Evolutionary conservation across 495 filamentous ascomycete species (phyloP), one percentile per base, ranked within the genome.

Genomic region (Durotheca rogersii): DNA sequence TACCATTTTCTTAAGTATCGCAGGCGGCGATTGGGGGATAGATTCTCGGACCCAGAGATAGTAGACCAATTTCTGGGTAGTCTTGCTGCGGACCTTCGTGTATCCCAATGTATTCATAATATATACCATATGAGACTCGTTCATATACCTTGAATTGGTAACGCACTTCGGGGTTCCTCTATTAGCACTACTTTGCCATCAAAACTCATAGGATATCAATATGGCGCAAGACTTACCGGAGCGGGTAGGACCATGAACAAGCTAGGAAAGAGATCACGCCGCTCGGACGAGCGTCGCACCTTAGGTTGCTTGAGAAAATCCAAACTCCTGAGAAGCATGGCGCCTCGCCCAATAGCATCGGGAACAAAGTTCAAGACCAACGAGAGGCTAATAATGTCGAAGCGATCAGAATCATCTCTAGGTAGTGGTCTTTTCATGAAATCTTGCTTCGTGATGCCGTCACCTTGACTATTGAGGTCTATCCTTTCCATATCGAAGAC

Each of bases 351-450:
- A n/a, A 65, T 69, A 10, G 88, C 75, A 53, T 87, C 80, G 7
- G 90, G 84, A 17, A 96, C 90, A 63, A 88, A 99, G 68, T 99
- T 99, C 15, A 99, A 76, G 6, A 99, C 94, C 39, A 99, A 73
- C 1, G 89, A 95, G n/a, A 99, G 78, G 53, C 88, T 93, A 60
- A 99, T 84, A 33, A 96, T 75, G 63, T 99, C 86, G 62, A 96
- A 97, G 20, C 69, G 71, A 33, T 92, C 84, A 0, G 72, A 66
- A 21, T 79, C 73, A 39, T 70, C 59, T 6, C 40, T 43, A 0
- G 92, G 92, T 12, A 93, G 67, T 5, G 90, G 87, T 25, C 89
- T 75, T 61, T 88, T 71, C 91, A 99, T 97, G 60, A 99, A 97
- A 67, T 99, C 89, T 62, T 97, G 90, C 63, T 89, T 77, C 50